Evolutionary conservation across 352 stramenopile genomes (phyloP).

Genomic region (Pythium sp.): DNA sequence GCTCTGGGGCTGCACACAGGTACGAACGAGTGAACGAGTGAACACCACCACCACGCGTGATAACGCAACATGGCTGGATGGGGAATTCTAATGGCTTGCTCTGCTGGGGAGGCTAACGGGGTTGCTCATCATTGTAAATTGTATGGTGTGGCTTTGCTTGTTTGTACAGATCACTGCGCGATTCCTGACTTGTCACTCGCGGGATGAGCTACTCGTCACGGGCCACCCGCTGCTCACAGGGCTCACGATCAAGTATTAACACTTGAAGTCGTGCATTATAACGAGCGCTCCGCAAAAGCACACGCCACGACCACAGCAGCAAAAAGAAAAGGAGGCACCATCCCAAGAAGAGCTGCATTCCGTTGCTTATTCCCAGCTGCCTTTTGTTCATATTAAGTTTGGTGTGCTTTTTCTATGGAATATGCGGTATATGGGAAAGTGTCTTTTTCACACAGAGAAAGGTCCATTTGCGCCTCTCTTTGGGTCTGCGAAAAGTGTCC

Average conservation of each 20-base stretch:
- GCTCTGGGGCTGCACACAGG: constrained; percentile 78
- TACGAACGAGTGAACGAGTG: constrained; percentile 11
- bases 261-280: background rate
- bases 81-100: background rate
- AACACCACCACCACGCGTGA: too few species aligned
- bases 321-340: background rate
- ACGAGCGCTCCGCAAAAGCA: background rate
- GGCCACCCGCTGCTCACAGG: constrained; percentile 74
- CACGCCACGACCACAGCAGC: background rate
- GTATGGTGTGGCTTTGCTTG: background rate
- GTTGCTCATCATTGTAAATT: background rate
- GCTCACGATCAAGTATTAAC: constrained; percentile 65
- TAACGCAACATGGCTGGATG: background rate
- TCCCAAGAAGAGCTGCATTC: too few species aligned
- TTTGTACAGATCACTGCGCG: constrained; percentile 53
- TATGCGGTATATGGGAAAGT: background rate
- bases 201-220: constrained; percentile 56
- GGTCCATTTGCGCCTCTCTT: background rate
- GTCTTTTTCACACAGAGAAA: background rate
- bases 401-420: too few species aligned
- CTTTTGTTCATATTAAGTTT: background rate
- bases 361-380: background rate
- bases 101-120: background rate
- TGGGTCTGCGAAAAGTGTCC: background rate
- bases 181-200: constrained; percentile 67